phyloP scores from a whole-genome alignment of 2,329 filamentous ascomycete genomes.

The Elsinoe arachidis region DNA sequence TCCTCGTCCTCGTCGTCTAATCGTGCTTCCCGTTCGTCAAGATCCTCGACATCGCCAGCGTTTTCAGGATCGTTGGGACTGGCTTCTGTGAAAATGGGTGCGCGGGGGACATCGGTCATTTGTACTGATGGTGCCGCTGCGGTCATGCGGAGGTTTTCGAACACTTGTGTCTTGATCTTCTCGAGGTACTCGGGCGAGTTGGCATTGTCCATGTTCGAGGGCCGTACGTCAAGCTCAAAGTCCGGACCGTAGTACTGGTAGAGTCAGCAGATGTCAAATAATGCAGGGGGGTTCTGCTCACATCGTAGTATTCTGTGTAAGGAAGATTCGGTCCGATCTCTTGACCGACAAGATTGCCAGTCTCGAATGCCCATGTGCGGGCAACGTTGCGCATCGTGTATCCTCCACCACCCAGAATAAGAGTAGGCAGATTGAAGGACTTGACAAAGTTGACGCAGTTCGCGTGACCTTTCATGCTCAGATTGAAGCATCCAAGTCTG shows the following conservation, averaged over 20 bases:
- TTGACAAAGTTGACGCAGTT: slow-evolving; percentile 64
- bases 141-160: slow-evolving; percentile 58
- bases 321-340: slow-evolving; percentile 75
- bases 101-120: slow-evolving; percentile 54
- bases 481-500: slow-evolving; percentile 59
- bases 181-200: slow-evolving; percentile 61
- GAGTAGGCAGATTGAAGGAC: slow-evolving; percentile 55
- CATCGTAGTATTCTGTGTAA: slow-evolving; percentile 91
- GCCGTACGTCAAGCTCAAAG: slow-evolving; percentile 60
- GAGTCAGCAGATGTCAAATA: slow-evolving; percentile 20
- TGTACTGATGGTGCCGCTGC: slow-evolving; percentile 53
- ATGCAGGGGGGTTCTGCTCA: slow-evolving; percentile 24
- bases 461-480: slow-evolving; percentile 61
- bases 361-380: slow-evolving; percentile 58
- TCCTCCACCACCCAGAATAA: slow-evolving; percentile 59
- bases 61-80: slow-evolving; percentile 18
- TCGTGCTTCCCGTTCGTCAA: slow-evolving; percentile 55
- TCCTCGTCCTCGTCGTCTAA: slow-evolving; percentile 68
- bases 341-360: slow-evolving; percentile 72
- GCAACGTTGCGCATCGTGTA: slow-evolving; percentile 61
- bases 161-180: slow-evolving; percentile 57
- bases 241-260: slow-evolving; percentile 59
- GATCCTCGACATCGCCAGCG: slow-evolving; percentile 45
- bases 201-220: slow-evolving; percentile 65
- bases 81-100: slow-evolving; percentile 32